A percentile compares a stretch with the other conserved stretches of the same genome.
Conservation (phyloP, 345 rosid species). For the Hibiscus syriacus region DNA sequence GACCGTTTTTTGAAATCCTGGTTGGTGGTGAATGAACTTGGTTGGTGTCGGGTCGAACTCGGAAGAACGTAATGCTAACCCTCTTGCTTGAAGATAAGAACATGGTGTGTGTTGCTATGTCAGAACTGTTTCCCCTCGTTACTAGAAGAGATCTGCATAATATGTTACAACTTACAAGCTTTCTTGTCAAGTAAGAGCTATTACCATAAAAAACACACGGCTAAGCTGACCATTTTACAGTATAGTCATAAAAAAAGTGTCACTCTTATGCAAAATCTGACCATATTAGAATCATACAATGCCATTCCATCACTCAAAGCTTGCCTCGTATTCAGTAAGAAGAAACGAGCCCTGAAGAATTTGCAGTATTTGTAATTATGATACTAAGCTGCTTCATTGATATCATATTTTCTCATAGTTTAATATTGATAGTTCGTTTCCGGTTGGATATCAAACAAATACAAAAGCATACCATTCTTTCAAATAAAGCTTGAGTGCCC, state of each 20-base stretch:
- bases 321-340: background rate
- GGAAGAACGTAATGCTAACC: too few species aligned
- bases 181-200: background rate
- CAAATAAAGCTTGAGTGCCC: conserved; percentile 66
- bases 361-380: background rate
- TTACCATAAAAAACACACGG: background rate
- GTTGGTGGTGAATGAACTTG: conserved; percentile 44
- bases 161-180: background rate
- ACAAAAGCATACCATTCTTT: conserved; percentile 56
- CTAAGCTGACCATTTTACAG: background rate
- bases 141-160: conserved; percentile 62
- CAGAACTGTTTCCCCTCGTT: conserved; percentile 83
- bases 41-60: conserved; percentile 45
- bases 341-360: background rate
- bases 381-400: background rate
- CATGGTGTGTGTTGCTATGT: conserved; percentile 77
- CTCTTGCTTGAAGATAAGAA: conserved; percentile 51
- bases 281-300: background rate
- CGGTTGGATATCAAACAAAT: conserved; percentile 1
- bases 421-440: background rate
- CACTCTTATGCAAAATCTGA: background rate
- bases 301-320: background rate
- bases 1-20: too few species aligned
- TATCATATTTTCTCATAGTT: background rate
- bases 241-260: background rate